A percentile compares a stretch with the other conserved stretches of the same genome.
These are phyloP conservation scores for Penicillium waksmanii DNA, from an alignment of 495 filamentous ascomycete species.

Conservation along the genomic window DNA sequence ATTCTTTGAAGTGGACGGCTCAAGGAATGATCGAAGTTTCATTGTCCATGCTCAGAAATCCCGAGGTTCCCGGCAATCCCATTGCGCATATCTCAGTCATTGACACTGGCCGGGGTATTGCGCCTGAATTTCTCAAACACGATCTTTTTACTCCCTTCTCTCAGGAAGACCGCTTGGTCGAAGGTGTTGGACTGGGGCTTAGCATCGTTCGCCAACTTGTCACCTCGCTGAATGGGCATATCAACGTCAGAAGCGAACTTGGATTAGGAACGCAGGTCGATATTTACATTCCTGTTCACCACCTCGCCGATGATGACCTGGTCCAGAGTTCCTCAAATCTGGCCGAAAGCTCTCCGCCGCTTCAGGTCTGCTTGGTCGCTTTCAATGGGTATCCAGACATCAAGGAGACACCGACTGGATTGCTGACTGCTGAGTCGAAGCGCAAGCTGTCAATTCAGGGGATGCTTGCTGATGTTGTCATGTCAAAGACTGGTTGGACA, in stretches of 20 bases:
- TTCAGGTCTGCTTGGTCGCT: constrained; percentile 34
- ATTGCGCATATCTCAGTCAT: constrained; percentile 54
- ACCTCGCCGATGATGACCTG: constrained; percentile 71
- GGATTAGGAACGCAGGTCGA: constrained; percentile 63
- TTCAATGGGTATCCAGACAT: constrained; percentile 36
- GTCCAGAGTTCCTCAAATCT: constrained; percentile 39
- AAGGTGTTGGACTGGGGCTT: constrained; percentile 71
- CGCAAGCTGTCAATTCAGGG: constrained; percentile 40
- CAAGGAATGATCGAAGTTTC: constrained; percentile 62
- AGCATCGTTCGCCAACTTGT: constrained; percentile 71
- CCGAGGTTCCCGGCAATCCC: constrained; percentile 17
- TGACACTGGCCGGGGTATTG: constrained; percentile 72
- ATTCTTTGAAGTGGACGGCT: constrained; percentile 69
- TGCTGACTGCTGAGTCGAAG: constrained; percentile 33
- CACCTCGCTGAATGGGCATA: constrained; percentile 58
- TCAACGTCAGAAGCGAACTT: constrained; percentile 60
- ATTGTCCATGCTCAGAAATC: constrained; percentile 41
- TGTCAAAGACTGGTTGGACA: constrained; percentile 33
- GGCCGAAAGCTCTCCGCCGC: background rate
- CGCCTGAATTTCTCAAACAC: constrained; percentile 65
- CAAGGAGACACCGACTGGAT: constrained; percentile 29
- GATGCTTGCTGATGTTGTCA: constrained; percentile 35
- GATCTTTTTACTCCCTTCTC: constrained; percentile 70
- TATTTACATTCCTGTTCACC: constrained; percentile 52
- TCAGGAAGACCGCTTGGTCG: constrained; percentile 67